These are phyloP conservation scores for Pseudopithomyces maydicus DNA, from an alignment of 2,329 filamentous ascomycete species.

Conservation along the genomic window DNA sequence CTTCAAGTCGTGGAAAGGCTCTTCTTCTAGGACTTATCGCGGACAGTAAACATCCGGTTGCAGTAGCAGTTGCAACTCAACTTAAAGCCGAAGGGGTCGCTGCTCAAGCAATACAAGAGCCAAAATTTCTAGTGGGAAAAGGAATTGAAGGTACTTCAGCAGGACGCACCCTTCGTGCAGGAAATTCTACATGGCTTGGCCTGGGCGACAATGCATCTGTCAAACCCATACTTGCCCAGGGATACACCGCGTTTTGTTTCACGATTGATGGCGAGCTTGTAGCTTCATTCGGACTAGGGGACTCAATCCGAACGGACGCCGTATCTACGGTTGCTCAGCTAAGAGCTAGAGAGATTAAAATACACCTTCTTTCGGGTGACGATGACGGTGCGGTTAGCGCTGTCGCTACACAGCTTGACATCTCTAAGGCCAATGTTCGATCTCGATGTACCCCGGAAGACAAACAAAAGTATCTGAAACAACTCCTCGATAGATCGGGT, in stretches of 20 bases:
- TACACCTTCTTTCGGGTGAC: conserved; percentile 65
- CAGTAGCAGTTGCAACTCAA: conserved; percentile 52
- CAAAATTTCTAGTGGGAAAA: conserved; percentile 48
- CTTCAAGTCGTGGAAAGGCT: conserved; percentile 6
- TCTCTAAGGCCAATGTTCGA: conserved; percentile 47
- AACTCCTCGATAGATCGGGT: conserved; percentile 19
- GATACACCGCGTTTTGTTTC: conserved; percentile 56
- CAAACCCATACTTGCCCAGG: conserved; percentile 20
- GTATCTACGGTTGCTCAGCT: conserved; percentile 58
- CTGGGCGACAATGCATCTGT: conserved; percentile 53
- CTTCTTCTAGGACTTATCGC: conserved; percentile 47
- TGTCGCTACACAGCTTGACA: conserved; percentile 46
- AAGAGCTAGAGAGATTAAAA: conserved; percentile 50
- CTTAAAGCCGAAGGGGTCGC: conserved; percentile 37
- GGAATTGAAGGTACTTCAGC: conserved; percentile 49
- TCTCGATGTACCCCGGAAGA: conserved; percentile 58
- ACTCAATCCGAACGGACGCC: conserved; percentile 57
- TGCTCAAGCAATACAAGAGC: conserved; percentile 12
- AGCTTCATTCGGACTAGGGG: conserved; percentile 58
- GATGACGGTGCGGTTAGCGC: conserved; percentile 54
- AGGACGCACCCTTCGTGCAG: conserved; percentile 45
- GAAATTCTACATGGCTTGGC: conserved; percentile 56
- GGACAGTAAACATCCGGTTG: conserved; percentile 58
- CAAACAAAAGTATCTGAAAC: conserved; percentile 60
- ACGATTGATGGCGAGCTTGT: conserved; percentile 51